These are phyloP conservation scores for Hypocreales sp. DNA, from an alignment of 2,329 filamentous ascomycete genomes.

Conservation along the genomic window DNA sequence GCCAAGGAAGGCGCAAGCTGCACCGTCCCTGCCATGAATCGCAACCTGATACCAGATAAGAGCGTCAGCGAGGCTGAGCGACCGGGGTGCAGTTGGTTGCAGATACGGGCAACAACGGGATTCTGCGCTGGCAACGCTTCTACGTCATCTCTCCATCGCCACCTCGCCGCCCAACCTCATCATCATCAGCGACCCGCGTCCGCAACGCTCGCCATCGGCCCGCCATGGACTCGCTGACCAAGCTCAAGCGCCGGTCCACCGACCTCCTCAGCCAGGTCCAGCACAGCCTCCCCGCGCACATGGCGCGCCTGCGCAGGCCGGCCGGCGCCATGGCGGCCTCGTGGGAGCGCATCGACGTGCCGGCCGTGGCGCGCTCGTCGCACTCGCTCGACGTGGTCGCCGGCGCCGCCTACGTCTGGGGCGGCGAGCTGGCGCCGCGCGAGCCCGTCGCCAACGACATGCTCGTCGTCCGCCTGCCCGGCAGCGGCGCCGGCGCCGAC, in stretches of 20 bases:
- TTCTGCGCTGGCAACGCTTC: no score
- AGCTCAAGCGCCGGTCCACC: slow-evolving; percentile 38
- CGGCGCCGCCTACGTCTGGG: slow-evolving; percentile 51
- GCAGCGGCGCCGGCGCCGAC: slow-evolving; percentile 40
- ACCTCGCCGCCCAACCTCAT: no score
- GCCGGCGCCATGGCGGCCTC: slow-evolving; percentile 32
- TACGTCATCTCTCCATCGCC: no score
- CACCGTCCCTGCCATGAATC: no score
- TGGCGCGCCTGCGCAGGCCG: slow-evolving; percentile 11
- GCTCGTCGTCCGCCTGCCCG: slow-evolving; percentile 47
- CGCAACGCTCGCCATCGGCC: no score
- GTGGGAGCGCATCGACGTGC: slow-evolving; percentile 42
- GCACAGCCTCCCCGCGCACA: slow-evolving; percentile 25
- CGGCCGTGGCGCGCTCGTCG: slow-evolving; percentile 53
- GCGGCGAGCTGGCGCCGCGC: slow-evolving; percentile 53
- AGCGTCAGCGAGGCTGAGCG: no score
- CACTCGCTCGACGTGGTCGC: slow-evolving; percentile 50
- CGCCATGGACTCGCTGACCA: slow-evolving; percentile 36
- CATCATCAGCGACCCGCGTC: no score
- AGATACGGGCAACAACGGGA: no score
- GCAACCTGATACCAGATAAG: no score
- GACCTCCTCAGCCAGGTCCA: slow-evolving; percentile 35
- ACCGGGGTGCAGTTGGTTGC: no score
- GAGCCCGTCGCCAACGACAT: slow-evolving; percentile 59
- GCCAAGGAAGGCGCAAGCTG: no score